These are phyloP conservation scores for Aspergillus costaricaensis DNA, from an alignment of 2,329 filamentous ascomycete species.

Conservation along the genomic window DNA sequence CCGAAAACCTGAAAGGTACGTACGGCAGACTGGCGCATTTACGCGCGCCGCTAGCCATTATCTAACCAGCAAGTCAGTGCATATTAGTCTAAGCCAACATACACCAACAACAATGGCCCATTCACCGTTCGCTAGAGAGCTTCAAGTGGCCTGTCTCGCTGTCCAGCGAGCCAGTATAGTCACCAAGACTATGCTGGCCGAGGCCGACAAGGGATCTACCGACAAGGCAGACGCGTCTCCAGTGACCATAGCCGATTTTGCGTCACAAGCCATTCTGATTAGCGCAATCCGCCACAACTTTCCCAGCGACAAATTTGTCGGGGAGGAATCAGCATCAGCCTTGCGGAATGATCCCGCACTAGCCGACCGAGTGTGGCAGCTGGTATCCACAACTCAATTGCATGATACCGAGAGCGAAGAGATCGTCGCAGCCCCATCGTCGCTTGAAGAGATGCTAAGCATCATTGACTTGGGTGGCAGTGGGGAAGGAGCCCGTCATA, in stretches of 20 bases:
- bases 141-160: slow-evolving; percentile 8
- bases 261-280: slow-evolving; percentile 13
- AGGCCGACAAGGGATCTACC: not conserved
- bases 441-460: slow-evolving; percentile 8
- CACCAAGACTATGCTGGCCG: slow-evolving; percentile 4
- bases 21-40: not conserved
- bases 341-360: slow-evolving; percentile 9
- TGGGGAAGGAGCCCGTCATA: not conserved
- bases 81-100: not conserved
- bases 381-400: not conserved
- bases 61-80: no score
- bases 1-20: not conserved
- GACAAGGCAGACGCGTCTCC: slow-evolving; percentile 8
- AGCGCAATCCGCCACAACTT: slow-evolving; percentile 9
- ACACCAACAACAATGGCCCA: not conserved
- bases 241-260: slow-evolving; percentile 11
- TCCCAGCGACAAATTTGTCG: slow-evolving; percentile 9
- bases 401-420: not conserved
- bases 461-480: slow-evolving; percentile 1
- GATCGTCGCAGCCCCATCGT: not conserved
- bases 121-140: not conserved
- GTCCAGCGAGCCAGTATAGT: slow-evolving; percentile 12
- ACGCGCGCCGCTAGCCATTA: not conserved
- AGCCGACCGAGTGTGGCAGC: slow-evolving; percentile 8
- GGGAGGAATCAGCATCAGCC: slow-evolving; percentile 5